Evolutionary conservation across 805 yeast species (phyloP).

Genomic region (Wickerhamiella sorbophila): DNA sequence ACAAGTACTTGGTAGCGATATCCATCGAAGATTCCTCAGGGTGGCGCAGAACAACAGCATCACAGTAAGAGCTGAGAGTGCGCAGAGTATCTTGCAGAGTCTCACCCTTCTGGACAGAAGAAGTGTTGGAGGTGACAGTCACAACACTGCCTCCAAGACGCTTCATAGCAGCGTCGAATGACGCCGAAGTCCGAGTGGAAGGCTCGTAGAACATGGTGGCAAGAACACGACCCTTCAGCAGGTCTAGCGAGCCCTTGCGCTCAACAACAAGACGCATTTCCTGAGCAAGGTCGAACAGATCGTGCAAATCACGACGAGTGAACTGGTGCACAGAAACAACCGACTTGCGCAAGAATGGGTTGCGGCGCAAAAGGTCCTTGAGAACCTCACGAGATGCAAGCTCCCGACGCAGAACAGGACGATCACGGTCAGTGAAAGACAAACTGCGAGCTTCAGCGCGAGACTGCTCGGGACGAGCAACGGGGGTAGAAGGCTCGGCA

Average conservation of each 20-base stretch:
- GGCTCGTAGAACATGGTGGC: constrained; percentile 98
- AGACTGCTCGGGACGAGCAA: constrained; percentile 3
- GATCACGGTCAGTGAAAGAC: constrained; percentile 17
- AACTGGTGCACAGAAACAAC: constrained; percentile 81
- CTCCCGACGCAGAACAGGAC: constrained; percentile 22
- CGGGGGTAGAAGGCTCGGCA: constrained; percentile 11
- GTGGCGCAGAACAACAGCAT: constrained; percentile 94
- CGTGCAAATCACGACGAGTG: constrained; percentile 76
- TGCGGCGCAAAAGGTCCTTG: constrained; percentile 64
- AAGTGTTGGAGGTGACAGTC: constrained; percentile 65
- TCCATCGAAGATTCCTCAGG: constrained; percentile 86
- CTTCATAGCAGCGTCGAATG: constrained; percentile 99
- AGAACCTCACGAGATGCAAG: constrained; percentile 50
- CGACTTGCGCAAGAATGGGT: constrained; percentile 81
- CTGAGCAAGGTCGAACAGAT: constrained; percentile 91
- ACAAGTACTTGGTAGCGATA: constrained; percentile 90
- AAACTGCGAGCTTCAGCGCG: constrained; percentile 11
- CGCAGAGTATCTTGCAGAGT: constrained; percentile 93
- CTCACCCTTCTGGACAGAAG: constrained; percentile 98
- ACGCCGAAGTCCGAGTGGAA: constrained; percentile 90
- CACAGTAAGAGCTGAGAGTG: constrained; percentile 88
- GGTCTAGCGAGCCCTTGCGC: constrained; percentile 85
- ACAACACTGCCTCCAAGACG: constrained; percentile 97
- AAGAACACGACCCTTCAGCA: constrained; percentile 77
- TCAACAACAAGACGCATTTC: constrained; percentile 95